Base-by-base conservation (phyloP, 352 stramenopile genomes). In the Globisporangium echinulatum region DNA sequence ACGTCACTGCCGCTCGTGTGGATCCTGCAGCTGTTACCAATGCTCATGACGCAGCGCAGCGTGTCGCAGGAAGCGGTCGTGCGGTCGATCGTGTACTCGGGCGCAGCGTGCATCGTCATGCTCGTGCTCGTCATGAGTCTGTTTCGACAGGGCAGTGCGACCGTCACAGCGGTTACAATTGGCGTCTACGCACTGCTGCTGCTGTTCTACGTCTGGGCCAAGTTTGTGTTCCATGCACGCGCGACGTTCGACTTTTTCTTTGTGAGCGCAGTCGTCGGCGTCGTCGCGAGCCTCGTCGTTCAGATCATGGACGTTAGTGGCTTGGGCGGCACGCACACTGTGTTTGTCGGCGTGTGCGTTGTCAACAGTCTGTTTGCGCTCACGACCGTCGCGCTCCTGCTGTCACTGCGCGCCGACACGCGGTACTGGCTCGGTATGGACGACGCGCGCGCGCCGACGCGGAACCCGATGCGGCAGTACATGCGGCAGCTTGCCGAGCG, bases 231-330 rank as follows among this genome's bases (percentile, higher is more conserved):
- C 54, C 74, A 85, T 63, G 84, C 84, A 25, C 82, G 85, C 3
- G 72, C 83, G 4, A 90, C 79, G 7, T 95, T 90, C 56, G 83
- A 95, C 46, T 91, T 92, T 43, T 91, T 90, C 66, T 92, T 95
- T 62, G 50, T 88, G 7, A 59, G 72, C 3, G 81, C 77, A 2
- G 74, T 90, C 17, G 15, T 85, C 14, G 74, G 73, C 7, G 76
- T 71, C 0, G 40, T 78, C 0, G 67, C 66, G 13, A 77, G 79
- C 37, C 71, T 92, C 46, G 65, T 65, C 0, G 77, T 87, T 37
- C 70, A 82, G n/a, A 65, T 74, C 25, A 70, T 89, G 52, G 70
- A 76, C 2, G 59, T 89, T 5, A 56, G 54, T 5, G 61, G 70
- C n/a, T 42, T 71, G 13, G 62, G 68, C 14, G 52, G 66, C 7